phyloP scores from a whole-genome alignment of 495 filamentous ascomycete genomes.

The Aspergillus coremiiformis region DNA sequence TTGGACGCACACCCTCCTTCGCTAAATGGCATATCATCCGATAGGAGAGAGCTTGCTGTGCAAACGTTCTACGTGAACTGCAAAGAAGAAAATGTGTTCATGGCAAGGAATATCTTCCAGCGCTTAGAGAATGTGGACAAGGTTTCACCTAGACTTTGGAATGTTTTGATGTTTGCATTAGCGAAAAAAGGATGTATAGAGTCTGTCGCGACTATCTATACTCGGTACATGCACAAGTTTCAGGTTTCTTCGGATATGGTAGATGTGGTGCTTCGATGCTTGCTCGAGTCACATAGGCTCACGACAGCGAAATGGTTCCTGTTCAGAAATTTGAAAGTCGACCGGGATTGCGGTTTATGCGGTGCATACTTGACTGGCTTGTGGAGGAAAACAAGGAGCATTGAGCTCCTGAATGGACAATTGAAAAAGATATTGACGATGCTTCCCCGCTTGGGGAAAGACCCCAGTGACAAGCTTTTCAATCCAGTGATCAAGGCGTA shows the following conservation, averaged over 20 bases:
- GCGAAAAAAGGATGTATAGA: conserved; percentile 36
- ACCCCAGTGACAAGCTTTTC: conserved; percentile 35
- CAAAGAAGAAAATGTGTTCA: conserved; percentile 31
- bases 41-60: conserved; percentile 26
- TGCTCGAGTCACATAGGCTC: conserved; percentile 36
- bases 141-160: conserved; percentile 33
- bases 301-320: conserved; percentile 31
- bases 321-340: conserved; percentile 23
- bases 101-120: conserved; percentile 34
- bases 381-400: conserved; percentile 38
- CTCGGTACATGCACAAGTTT: conserved; percentile 24
- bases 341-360: conserved; percentile 30
- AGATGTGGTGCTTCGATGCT: conserved; percentile 35
- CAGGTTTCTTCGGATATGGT: conserved; percentile 25
- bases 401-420: conserved; percentile 32
- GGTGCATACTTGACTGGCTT: conserved; percentile 35
- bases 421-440: conserved; percentile 24
- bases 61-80: conserved; percentile 34
- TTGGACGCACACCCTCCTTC: conserved; percentile 19
- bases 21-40: conserved; percentile 19
- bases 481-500: conserved; percentile 38
- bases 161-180: conserved; percentile 32
- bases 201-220: conserved; percentile 30
- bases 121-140: conserved; percentile 29
- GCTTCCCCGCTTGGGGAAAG: conserved; percentile 20